Evolutionary conservation across 345 rosid species (phyloP), one percentile per base, ranked within the genome.

Genomic region (rapeseed (Brassica napus)): DNA sequence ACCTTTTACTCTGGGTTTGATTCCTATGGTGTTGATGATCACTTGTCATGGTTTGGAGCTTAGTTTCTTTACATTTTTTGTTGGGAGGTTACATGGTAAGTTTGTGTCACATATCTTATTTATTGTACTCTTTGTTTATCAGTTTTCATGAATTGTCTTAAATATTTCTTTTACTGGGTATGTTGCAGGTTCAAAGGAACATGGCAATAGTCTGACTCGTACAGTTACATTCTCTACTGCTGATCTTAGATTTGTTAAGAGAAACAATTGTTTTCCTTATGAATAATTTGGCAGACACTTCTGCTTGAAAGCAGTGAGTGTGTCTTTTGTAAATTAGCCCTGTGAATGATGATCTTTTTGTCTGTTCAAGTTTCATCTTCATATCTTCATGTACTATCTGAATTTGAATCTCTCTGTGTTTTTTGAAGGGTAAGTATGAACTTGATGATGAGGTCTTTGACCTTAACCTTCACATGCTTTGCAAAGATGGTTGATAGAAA

Each of bases 1-100:
- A 37, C 78, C 65, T 77, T 79, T 39, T 72, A 73, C 76, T 63
- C 64, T 86, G 71, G 81, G 69, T 76, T 83, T 34, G 87, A 85
- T 31, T 79, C 86, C 5, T 44, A 59, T 35, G 72, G 69, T 67
- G 52, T 67, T 23, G 86, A 82, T 39, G 82, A 79, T 47, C 65
- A 49, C 69, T 42, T 42, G 11, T 79, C 54, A 80, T 70, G 69
- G 47, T 79, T 76, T 66, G 74, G 65, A 67, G 83, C 82, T 61
- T 79, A 79, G 82, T 72, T 47, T 73, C 65, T 47, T 35, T 26
- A 42, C 68, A 35, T 0, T 34, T 35, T 74, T 61, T 59, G 67
- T 18, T 78, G 73, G 66, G 74, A 65, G 78, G 21, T 74, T 77
- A 28, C 79, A 73, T 79, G 61, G 78, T 79, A 70, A 76, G 78